Evolutionary conservation across 2,329 filamentous ascomycete genomes (phyloP), one percentile per base, ranked within the genome.

Genomic region (Ploettnerulaceae sp.): DNA sequence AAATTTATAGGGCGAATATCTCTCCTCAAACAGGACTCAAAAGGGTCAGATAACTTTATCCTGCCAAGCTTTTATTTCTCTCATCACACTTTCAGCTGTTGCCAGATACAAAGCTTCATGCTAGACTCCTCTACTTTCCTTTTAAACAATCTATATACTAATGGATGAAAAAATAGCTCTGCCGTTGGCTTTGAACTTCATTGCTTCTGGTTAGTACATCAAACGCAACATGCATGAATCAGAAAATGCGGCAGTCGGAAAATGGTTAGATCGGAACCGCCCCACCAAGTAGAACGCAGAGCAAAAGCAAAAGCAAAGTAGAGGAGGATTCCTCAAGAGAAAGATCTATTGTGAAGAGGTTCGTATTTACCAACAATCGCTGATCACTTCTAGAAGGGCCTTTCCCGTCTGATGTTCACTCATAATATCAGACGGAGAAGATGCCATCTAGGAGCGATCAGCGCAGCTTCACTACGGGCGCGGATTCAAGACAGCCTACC

Each of bases 111-210:
- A n/a, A n/a, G n/a, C n/a, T n/a, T n/a, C n/a, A n/a, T n/a, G n/a
- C n/a, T n/a, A n/a, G n/a, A n/a, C n/a, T n/a, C n/a, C n/a, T n/a
- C n/a, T n/a, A n/a, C n/a, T 31, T 14, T 31, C 9, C 9, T 14
- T 31, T 15, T 8, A n/a, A 21, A 11, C 5, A 25, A 17, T 20
- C 1, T 11, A 4, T 24, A 40, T 42, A 45, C 53, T 61, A 51
- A 59, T 48, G 18, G 4, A 12, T 49, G 29, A 36, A 17, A n/a
- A n/a, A n/a, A n/a, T 61, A 93, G 87, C 84, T 56, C 71, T 89
- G 56, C 87, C 87, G 59, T 72, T 93, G 68, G 86, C 87, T 67
- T 75, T 93, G 64, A 93, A 93, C 71, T 93, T 93, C 73, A 86
- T 93, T 71, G 87, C 87, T 67, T 88, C 86, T 73, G 86, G 87